Evolutionary conservation across 2,329 filamentous ascomycete genomes (phyloP).

Genomic region (Pyricularia sp.): DNA sequence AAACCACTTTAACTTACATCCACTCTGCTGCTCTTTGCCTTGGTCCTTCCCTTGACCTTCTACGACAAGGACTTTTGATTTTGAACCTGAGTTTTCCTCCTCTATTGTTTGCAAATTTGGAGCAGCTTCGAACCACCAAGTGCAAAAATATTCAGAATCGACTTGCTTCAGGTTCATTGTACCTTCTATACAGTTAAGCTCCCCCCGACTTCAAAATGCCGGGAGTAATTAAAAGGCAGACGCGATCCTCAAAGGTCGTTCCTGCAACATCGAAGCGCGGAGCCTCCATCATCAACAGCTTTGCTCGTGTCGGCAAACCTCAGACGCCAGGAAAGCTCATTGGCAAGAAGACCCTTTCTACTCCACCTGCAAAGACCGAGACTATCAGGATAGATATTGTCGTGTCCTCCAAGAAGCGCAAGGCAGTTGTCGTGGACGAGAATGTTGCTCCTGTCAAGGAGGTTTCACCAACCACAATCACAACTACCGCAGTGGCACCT

Average conservation of each 20-base stretch:
- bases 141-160: neutral
- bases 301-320: conserved; percentile 15
- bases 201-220: conserved; percentile 3
- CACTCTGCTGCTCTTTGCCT: neutral
- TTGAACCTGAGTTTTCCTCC: neutral
- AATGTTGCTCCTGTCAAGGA: conserved; percentile 6
- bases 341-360: conserved; percentile 12
- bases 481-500: neutral
- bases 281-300: conserved; percentile 11
- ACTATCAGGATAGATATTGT: conserved; percentile 17
- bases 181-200: neutral
- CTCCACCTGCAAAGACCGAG: conserved; percentile 12
- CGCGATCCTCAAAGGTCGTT: conserved; percentile 9
- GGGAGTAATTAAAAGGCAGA: conserved; percentile 7
- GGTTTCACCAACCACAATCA: neutral
- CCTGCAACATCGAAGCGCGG: conserved; percentile 6
- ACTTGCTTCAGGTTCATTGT: neutral
- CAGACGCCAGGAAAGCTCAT: conserved; percentile 4
- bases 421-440: conserved; percentile 23
- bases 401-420: conserved; percentile 25
- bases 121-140: neutral
- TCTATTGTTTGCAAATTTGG: neutral
- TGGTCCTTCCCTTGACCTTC: neutral
- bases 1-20: neutral
- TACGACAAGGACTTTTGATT: neutral